Percentiles rank a stretch among this genome's conserved stretches.
phyloP scores from a whole-genome alignment of 2,329 filamentous ascomycete species.

The Botrytis sinoallii region DNA sequence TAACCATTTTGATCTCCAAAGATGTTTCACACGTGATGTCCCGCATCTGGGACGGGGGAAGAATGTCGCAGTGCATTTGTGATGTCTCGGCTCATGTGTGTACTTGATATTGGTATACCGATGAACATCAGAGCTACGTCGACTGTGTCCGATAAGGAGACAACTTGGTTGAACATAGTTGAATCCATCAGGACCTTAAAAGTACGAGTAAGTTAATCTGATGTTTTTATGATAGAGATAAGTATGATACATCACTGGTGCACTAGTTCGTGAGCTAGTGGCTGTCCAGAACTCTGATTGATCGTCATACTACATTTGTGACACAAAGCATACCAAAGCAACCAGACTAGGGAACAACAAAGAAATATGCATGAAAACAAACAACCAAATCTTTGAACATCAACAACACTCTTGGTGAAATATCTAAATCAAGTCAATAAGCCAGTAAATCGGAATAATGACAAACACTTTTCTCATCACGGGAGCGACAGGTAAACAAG shows the following conservation, averaged over 20 bases:
- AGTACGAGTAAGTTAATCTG: neutral
- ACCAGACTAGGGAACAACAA: neutral
- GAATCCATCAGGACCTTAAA: neutral
- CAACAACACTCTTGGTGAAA: neutral
- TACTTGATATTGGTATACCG: neutral
- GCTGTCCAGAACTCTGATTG: neutral
- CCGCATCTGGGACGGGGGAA: neutral
- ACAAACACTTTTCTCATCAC: slow-evolving; percentile 40
- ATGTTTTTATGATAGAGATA: neutral
- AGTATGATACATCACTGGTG: neutral
- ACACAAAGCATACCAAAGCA: slow-evolving; percentile 12
- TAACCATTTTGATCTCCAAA: neutral
- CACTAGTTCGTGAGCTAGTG: neutral
- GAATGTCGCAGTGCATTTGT: neutral
- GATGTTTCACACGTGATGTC: neutral
- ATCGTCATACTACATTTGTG: neutral
- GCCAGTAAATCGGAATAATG: slow-evolving; percentile 7
- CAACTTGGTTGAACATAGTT: neutral
- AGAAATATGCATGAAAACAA: neutral
- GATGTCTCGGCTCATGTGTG: neutral
- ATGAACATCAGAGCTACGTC: neutral
- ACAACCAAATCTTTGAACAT: neutral
- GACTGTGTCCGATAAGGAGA: neutral
- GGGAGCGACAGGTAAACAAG: slow-evolving; percentile 50
- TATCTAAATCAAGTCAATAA: neutral